Conservation (phyloP, 1,284 basidiomycete genomes). For the Pholiota adiposa region DNA sequence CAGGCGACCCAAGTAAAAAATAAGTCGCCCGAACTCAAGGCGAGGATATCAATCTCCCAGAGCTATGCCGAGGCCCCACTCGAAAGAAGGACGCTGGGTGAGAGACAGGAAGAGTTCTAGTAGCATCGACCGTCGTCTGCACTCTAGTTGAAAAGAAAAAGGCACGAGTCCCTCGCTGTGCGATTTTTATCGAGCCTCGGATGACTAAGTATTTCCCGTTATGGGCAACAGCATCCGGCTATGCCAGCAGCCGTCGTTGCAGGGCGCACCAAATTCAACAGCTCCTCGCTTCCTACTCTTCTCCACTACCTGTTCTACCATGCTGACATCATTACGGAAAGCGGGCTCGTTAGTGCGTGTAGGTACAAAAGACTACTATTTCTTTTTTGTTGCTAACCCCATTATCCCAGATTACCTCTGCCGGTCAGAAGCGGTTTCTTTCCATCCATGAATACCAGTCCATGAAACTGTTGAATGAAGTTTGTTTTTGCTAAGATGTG, state of each 20-base stretch:
- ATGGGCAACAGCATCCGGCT: constrained; percentile 13
- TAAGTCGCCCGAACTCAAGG: constrained; percentile 80
- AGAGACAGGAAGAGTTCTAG: constrained; percentile 71
- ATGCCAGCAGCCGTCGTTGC: constrained; percentile 10
- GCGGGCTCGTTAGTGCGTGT: constrained; percentile 65
- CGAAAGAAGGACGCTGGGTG: constrained; percentile 45
- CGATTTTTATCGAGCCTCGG: constrained; percentile 17
- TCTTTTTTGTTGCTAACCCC: constrained; percentile 1
- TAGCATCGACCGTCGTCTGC: constrained; percentile 73
- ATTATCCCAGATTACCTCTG: constrained; percentile 58
- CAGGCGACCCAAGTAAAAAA: constrained; percentile 58
- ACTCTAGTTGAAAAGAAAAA: constrained; percentile 50
- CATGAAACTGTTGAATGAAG: constrained; percentile 92
- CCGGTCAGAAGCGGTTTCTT: constrained; percentile 89
- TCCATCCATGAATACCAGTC: constrained; percentile 99
- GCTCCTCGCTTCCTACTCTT: constrained; percentile 18
- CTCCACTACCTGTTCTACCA: constrained; percentile 32
- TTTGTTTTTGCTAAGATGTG: constrained; percentile 39
- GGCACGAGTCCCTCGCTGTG: neutral
- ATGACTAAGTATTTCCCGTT: constrained; percentile 40
- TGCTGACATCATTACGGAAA: constrained; percentile 69
- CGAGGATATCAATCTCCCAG: constrained; percentile 69
- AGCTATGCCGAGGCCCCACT: constrained; percentile 45
- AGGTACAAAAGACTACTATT: constrained; percentile 31
- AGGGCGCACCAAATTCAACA: neutral